Evolutionary conservation across 148 eudicot genomes (phyloP), one percentile per base, ranked within the genome.

Genomic region (Fagopyrum tataricum): DNA sequence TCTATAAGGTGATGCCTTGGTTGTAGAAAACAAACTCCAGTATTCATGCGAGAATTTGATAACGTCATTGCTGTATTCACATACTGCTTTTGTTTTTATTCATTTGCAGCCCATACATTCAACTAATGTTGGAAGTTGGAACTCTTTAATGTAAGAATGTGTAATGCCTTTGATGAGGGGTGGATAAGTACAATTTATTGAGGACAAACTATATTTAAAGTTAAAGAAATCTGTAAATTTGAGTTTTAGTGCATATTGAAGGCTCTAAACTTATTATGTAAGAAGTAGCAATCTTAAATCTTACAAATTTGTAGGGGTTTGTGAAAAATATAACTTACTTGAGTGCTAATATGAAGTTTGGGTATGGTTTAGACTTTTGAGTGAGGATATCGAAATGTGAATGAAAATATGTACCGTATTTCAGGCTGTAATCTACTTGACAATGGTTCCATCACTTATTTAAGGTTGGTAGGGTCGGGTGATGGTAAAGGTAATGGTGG

Each of bases 381-480:
- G 55, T 12, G 55, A 14, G n/a, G 17, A 48, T 48, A 48, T 15
- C 52, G 10, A 15, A 48, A 48, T 17, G 59, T 53, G 59, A 53
- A 20, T 53, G 59, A 18, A 53, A 53, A 53, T 5, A 53, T 53
- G n/a, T 53, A 53, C n/a, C 21, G 7, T 53, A 18, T 53, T 18
- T 53, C n/a, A 53, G 59, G 23, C 4, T n/a, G 4, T n/a, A n/a
- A 15, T 53, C 59, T 17, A 53, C 59, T 53, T 53, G 59, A 4
- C 59, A 53, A 53, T 6, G 59, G 59, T 6, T 53, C 59, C 59
- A 53, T 53, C 59, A 53, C 59, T 53, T 23, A 53, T 53, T 46
- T 53, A n/a, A 53, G 59, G 59, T 53, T 17, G 59, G 59, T 53
- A 53, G 59, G 59, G 59, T 17, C 5, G 59, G n/a, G 59, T 17